A percentile compares a stretch with the other conserved stretches of the same genome.
These are phyloP conservation scores for Psidium friedrichsthalianum DNA, from an alignment of 345 rosid genomes.

Conservation along the genomic window DNA sequence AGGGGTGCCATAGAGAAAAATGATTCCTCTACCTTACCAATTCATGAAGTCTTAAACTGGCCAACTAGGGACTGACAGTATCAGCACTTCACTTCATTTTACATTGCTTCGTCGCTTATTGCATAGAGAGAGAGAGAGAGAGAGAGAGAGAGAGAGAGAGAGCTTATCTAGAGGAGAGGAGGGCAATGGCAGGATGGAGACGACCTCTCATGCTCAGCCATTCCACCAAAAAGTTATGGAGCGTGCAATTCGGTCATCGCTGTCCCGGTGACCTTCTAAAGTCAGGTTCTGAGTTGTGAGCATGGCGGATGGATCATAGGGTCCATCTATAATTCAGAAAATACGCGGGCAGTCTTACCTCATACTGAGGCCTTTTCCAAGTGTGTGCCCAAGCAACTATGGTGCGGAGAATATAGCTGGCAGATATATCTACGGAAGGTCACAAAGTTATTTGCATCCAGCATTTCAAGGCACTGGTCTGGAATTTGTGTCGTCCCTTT, in stretches of 20 bases:
- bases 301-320: slow-evolving; percentile 49
- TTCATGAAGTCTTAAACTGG: slow-evolving; percentile 21
- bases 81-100: neutral
- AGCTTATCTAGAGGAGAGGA: no score
- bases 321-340: slow-evolving; percentile 49
- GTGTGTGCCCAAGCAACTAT: slow-evolving; percentile 3
- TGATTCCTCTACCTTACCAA: slow-evolving; percentile 31
- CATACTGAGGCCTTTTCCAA: slow-evolving; percentile 26
- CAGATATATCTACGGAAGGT: slow-evolving; percentile 20
- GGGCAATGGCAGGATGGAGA: no score
- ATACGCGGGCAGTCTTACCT: slow-evolving; percentile 37
- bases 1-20: slow-evolving; percentile 31
- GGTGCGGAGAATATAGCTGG: slow-evolving; percentile 4
- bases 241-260: no score
- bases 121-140: no score
- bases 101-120: neutral
- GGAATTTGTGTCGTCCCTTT: slow-evolving; percentile 11
- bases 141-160: no score
- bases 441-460: slow-evolving; percentile 20
- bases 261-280: no score
- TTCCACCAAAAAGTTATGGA: no score
- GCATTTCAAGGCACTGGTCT: slow-evolving; percentile 12
- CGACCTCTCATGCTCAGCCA: no score
- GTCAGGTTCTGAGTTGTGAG: slow-evolving; percentile 18
- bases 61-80: no score